Percentiles rank a stretch among this genome's conserved stretches.
Evolutionary conservation across 495 filamentous ascomycete genomes (phyloP).

Genomic region (Aspergillus heteromorphus): DNA sequence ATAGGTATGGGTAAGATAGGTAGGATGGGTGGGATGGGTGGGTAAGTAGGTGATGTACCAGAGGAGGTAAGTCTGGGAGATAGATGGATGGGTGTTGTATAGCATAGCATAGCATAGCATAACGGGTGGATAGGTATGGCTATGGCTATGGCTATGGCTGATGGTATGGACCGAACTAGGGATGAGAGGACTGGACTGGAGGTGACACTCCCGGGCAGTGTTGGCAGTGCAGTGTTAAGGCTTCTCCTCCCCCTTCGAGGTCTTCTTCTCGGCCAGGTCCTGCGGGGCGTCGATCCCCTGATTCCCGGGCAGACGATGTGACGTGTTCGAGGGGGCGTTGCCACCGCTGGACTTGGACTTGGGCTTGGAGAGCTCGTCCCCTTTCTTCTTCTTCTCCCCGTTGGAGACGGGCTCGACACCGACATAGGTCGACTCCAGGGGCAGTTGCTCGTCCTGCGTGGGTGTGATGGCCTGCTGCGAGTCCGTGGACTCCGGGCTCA

Average conservation of each 20-base stretch:
- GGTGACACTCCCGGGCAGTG: too few species aligned
- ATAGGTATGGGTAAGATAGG: too few species aligned
- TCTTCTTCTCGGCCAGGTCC: conserved; percentile 5
- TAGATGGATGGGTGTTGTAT: too few species aligned
- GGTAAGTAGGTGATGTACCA: too few species aligned
- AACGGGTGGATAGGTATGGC: too few species aligned
- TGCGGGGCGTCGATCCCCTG: neutral
- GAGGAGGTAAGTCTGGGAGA: too few species aligned
- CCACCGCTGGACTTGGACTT: conserved; percentile 2
- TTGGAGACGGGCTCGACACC: conserved; percentile 2
- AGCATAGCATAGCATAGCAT: too few species aligned
- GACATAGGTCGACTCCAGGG: conserved; percentile 2
- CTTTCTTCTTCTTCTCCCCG: conserved; percentile 15
- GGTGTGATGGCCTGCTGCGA: conserved; percentile 30
- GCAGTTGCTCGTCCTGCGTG: conserved; percentile 19
- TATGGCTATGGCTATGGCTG: too few species aligned
- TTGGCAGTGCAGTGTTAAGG: too few species aligned
- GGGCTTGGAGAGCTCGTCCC: neutral
- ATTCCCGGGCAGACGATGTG: neutral
- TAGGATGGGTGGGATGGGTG: too few species aligned
- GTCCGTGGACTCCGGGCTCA: conserved; percentile 26
- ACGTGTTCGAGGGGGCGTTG: conserved; percentile 4
- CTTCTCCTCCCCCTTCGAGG: neutral
- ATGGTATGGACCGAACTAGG: too few species aligned
- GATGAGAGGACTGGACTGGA: too few species aligned